Evolutionary conservation across 1,284 basidiomycete genomes (phyloP).

Genomic region (Microbotryum scabiosae): DNA sequence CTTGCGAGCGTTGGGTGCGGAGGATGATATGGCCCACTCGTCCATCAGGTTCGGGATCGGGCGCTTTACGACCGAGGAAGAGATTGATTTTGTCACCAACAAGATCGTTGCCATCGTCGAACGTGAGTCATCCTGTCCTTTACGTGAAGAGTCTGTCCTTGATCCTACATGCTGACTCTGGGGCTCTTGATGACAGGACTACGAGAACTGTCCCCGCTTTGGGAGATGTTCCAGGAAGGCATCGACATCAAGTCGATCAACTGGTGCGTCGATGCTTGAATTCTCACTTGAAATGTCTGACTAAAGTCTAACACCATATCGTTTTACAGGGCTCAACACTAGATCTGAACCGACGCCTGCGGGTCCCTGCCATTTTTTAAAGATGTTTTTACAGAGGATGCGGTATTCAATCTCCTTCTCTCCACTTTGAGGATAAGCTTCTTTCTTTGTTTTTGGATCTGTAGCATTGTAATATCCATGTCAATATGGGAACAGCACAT

Average conservation of each 20-base stretch:
- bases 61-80: slow-evolving; percentile 94
- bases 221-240: slow-evolving; percentile 98
- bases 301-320: too few relatives aligned
- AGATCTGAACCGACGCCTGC: too few relatives aligned
- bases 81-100: slow-evolving; percentile 87
- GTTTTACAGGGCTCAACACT: too few relatives aligned
- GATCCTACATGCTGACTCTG: background rate
- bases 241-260: slow-evolving; percentile 88
- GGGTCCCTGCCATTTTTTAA: too few relatives aligned
- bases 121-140: slow-evolving; percentile 35
- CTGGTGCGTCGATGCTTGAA: slow-evolving; percentile 47
- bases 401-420: too few relatives aligned
- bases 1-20: slow-evolving; percentile 80
- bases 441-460: too few relatives aligned
- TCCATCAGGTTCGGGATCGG: slow-evolving; percentile 96
- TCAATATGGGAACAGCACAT: too few relatives aligned
- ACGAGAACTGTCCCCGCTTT: slow-evolving; percentile 53
- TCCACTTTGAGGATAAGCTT: too few relatives aligned
- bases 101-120: slow-evolving; percentile 81
- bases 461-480: too few relatives aligned
- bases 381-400: too few relatives aligned
- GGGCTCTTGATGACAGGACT: slow-evolving; percentile 13
- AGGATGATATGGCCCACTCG: slow-evolving; percentile 98
- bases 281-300: too few relatives aligned
- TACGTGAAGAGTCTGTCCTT: background rate